Conservation (phyloP, 768 basidiomycete species). For the Gautieria morchelliformis region DNA sequence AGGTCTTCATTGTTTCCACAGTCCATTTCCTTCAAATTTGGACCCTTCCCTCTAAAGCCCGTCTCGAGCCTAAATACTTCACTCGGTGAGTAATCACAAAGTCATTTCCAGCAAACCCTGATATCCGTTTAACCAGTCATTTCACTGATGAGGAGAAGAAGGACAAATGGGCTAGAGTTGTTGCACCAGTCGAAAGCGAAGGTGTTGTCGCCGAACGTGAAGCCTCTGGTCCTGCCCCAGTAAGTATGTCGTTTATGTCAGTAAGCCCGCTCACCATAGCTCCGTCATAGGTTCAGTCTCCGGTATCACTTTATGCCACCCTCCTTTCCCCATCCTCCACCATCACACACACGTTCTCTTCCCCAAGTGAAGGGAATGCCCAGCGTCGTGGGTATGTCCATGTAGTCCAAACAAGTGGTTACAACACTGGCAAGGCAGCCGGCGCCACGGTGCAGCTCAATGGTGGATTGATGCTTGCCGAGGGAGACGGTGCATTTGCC, state of each 20-base stretch:
- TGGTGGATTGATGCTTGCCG: conserved; percentile 46
- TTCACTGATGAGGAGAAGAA: conserved; percentile 78
- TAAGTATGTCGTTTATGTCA: conserved; percentile 11
- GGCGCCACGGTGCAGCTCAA: conserved; percentile 53
- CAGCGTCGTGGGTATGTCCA: conserved; percentile 72
- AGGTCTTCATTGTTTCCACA: background rate
- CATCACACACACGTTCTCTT: conserved; percentile 41
- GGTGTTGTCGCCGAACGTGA: conserved; percentile 58
- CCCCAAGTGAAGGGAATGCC: conserved; percentile 10
- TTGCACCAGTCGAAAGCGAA: conserved; percentile 57
- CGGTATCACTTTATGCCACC: conserved; percentile 64
- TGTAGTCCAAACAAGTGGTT: conserved; percentile 77
- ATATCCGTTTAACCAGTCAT: conserved; percentile 29
- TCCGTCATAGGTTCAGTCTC: conserved; percentile 38
- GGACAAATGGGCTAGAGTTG: conserved; percentile 60
- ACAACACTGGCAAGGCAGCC: conserved; percentile 44
- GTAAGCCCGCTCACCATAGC: background rate
- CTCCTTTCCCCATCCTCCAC: conserved; percentile 50
- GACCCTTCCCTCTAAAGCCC: conserved; percentile 37
- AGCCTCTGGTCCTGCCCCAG: conserved; percentile 71
- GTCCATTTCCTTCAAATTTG: conserved; percentile 67
- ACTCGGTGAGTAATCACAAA: conserved; percentile 41
- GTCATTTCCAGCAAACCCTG: background rate
- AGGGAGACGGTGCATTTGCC: conserved; percentile 86
- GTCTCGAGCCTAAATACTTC: conserved; percentile 71